Evolutionary conservation across 1,139 yeast genomes (phyloP).

Genomic region (Pichia cactophila): DNA sequence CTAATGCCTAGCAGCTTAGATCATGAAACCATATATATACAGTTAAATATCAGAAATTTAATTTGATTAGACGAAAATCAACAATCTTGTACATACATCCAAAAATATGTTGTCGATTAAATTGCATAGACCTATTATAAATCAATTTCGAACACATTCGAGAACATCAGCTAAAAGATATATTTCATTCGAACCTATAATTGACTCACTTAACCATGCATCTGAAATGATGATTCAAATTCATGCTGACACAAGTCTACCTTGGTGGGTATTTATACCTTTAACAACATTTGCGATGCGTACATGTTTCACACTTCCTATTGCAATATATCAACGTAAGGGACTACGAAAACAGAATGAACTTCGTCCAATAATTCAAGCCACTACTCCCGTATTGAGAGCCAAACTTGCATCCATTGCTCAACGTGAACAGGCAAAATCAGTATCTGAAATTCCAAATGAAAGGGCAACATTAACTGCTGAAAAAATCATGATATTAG

Average conservation of each 20-base stretch:
- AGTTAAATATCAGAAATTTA: too few relatives aligned
- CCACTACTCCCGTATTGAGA: constrained; percentile 69
- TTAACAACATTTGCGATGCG: constrained; percentile 60
- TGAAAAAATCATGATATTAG: constrained; percentile 66
- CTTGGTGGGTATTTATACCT: constrained; percentile 85
- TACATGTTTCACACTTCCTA: constrained; percentile 62
- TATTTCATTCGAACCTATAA: constrained; percentile 17
- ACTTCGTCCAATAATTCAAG: constrained; percentile 59
- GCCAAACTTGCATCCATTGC: constrained; percentile 61
- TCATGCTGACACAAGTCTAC: constrained; percentile 53
- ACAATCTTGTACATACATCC: not conserved
- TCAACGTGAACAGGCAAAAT: constrained; percentile 28
- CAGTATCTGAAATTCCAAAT: constrained; percentile 14
- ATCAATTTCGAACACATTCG: not conserved
- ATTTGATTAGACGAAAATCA: not conserved
- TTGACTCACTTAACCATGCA: constrained; percentile 16
- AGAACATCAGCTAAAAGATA: constrained; percentile 3
- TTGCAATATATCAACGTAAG: constrained; percentile 64
- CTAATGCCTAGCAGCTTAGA: too few relatives aligned
- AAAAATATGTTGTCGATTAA: not conserved
- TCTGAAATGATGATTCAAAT: constrained; percentile 33
- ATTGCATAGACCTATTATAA: not conserved
- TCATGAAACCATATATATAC: too few relatives aligned
- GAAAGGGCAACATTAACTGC: constrained; percentile 48
- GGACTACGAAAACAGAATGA: constrained; percentile 65